Conservation (phyloP, 768 basidiomycete genomes). For the Leccinellum albellum region DNA sequence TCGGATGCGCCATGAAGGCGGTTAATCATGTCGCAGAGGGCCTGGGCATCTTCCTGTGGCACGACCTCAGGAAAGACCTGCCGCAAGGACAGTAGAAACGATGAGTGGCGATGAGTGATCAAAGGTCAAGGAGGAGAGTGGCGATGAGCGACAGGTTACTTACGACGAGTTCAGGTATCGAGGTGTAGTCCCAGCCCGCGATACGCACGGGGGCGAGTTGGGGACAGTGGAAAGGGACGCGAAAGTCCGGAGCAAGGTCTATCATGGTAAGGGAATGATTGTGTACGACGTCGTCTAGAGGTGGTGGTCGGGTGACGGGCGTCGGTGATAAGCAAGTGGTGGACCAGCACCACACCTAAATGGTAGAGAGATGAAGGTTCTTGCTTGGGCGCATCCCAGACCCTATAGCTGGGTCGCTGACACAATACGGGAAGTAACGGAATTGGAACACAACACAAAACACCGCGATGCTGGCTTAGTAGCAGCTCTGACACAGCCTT, state of each 20-base stretch:
- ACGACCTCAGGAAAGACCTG: slow-evolving; percentile 24
- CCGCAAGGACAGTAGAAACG: neutral
- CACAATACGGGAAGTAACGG: slow-evolving; percentile 11
- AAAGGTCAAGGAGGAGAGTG: neutral
- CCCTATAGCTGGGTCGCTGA: neutral
- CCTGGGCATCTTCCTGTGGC: slow-evolving; percentile 18
- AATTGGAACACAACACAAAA: slow-evolving; percentile 4
- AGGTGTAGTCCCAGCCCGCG: slow-evolving; percentile 27
- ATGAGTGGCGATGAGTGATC: neutral
- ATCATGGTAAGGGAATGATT: slow-evolving; percentile 6
- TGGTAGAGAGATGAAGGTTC: neutral
- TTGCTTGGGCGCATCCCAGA: neutral
- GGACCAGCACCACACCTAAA: neutral
- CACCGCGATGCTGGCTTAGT: neutral
- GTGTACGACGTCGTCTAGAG: neutral
- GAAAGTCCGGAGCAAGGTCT: slow-evolving; percentile 22
- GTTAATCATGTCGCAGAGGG: slow-evolving; percentile 15
- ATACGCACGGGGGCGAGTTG: slow-evolving; percentile 29
- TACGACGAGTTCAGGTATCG: slow-evolving; percentile 26
- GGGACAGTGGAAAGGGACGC: slow-evolving; percentile 27
- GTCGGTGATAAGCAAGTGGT: neutral
- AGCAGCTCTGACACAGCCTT: neutral
- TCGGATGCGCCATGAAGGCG: slow-evolving; percentile 16
- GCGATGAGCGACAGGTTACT: slow-evolving; percentile 6
- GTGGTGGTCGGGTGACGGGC: neutral